Conservation (phyloP, 805 yeast genomes). For the Myxozyma vanderwaltii region DNA sequence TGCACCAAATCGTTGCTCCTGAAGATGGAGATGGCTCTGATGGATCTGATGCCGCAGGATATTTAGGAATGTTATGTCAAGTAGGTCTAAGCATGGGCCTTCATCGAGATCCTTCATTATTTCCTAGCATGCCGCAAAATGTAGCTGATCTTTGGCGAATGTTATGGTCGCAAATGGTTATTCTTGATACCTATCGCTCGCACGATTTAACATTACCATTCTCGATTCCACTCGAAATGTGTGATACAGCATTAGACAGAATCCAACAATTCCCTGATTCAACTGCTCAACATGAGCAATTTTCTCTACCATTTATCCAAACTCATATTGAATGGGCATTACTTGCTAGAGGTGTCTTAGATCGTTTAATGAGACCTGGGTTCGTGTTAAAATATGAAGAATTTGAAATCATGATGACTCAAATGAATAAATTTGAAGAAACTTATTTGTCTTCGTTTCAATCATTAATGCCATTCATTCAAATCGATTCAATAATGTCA, state of each 20-base stretch:
- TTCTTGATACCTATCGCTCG: slow-evolving; percentile 35
- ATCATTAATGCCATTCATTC: slow-evolving; percentile 21
- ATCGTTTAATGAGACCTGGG: slow-evolving; percentile 14
- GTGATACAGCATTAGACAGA: slow-evolving; percentile 14
- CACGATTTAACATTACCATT: slow-evolving; percentile 32
- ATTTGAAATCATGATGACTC: slow-evolving; percentile 1
- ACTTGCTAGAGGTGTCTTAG: slow-evolving; percentile 18
- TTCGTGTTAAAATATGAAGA: slow-evolving; percentile 7
- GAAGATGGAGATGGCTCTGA: slow-evolving; percentile 37
- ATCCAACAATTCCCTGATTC: background rate
- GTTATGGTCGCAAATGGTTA: slow-evolving; percentile 37
- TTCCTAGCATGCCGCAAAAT: slow-evolving; percentile 28
- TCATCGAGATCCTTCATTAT: slow-evolving; percentile 38
- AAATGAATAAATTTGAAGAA: slow-evolving; percentile 25
- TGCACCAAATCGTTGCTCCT: slow-evolving; percentile 34
- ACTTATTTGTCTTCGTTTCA: slow-evolving; percentile 26
- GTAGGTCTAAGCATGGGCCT: slow-evolving; percentile 38
- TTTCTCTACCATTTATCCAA: slow-evolving; percentile 14
- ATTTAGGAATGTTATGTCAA: slow-evolving; percentile 35
- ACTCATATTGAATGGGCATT: slow-evolving; percentile 26
- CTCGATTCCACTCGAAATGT: slow-evolving; percentile 23
- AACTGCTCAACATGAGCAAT: slow-evolving; percentile 13
- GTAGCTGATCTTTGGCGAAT: slow-evolving; percentile 34
- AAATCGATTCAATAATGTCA: slow-evolving; percentile 21
- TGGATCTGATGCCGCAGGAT: slow-evolving; percentile 34